Percentiles rank a stretch among this genome's conserved stretches.
Evolutionary conservation across 352 stramenopile species (phyloP).

Genomic region (Peronospora belbahrii): DNA sequence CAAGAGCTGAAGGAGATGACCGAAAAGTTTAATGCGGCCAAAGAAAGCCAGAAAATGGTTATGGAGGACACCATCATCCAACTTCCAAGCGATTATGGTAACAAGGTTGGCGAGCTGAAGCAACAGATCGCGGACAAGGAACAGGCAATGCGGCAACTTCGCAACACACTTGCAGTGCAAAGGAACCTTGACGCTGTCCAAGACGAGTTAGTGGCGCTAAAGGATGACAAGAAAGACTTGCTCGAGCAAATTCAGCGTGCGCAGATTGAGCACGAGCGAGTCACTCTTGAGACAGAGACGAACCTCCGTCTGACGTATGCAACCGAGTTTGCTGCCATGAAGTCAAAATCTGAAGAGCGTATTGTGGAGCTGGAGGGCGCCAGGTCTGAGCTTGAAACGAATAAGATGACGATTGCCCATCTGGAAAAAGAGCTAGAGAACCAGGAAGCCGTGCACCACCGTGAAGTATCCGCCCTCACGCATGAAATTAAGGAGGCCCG

Average conservation of each 20-base stretch:
- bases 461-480: slow-evolving; percentile 33
- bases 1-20: slow-evolving; percentile 42
- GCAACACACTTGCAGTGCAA: slow-evolving; percentile 39
- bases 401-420: slow-evolving; percentile 23
- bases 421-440: slow-evolving; percentile 37
- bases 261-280: slow-evolving; percentile 33
- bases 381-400: slow-evolving; percentile 29
- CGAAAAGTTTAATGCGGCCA: slow-evolving; percentile 27
- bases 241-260: slow-evolving; percentile 32
- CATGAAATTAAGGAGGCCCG: slow-evolving; percentile 39
- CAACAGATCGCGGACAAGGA: slow-evolving; percentile 41
- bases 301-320: slow-evolving; percentile 26
- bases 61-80: slow-evolving; percentile 36
- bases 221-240: slow-evolving; percentile 48
- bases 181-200: slow-evolving; percentile 41
- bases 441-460: slow-evolving; percentile 25
- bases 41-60: slow-evolving; percentile 29
- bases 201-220: slow-evolving; percentile 30
- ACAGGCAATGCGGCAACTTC: slow-evolving; percentile 31
- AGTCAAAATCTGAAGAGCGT: slow-evolving; percentile 31
- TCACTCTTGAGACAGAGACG: slow-evolving; percentile 26
- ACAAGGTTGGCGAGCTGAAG: slow-evolving; percentile 39
- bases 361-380: slow-evolving; percentile 36
- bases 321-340: slow-evolving; percentile 36
- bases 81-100: slow-evolving; percentile 42